Evolutionary conservation across 305 asterid genomes (phyloP).

Genomic region (Solanum hybrid): DNA sequence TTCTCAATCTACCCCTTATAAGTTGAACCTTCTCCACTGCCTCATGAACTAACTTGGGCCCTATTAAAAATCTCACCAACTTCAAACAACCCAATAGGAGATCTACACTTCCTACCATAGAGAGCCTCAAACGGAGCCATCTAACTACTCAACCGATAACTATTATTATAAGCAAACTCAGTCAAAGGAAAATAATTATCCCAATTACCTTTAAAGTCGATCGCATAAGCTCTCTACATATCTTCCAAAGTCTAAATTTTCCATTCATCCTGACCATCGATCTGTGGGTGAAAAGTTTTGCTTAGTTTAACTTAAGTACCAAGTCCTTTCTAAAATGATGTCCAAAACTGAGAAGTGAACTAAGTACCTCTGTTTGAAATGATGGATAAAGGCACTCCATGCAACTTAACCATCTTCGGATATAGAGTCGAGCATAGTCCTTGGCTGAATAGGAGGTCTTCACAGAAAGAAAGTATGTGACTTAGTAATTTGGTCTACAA

Average conservation of each 20-base stretch:
- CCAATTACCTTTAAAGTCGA: not conserved
- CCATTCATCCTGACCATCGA: not conserved
- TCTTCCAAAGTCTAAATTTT: not conserved
- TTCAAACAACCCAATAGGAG: not conserved
- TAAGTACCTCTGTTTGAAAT: not conserved
- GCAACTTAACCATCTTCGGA: not conserved
- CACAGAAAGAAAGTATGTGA: not conserved
- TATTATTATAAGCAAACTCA: not conserved
- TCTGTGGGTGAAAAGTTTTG: not conserved
- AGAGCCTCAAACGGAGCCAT: not conserved
- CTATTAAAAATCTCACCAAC: not conserved
- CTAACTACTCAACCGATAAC: not conserved
- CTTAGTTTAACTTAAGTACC: not conserved
- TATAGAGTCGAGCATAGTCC: not conserved
- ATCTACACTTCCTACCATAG: not conserved
- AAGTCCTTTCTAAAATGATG: not conserved
- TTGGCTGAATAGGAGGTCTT: not conserved
- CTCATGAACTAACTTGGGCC: not conserved
- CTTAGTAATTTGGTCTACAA: not conserved
- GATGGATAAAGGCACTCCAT: not conserved
- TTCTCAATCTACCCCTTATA: not conserved
- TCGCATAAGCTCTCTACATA: not conserved
- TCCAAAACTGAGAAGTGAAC: not conserved
- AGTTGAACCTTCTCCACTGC: not conserved
- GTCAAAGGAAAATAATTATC: not conserved